These are phyloP conservation scores for Calonectria ilicicola DNA, from an alignment of 2,329 filamentous ascomycete species.

Conservation along the genomic window DNA sequence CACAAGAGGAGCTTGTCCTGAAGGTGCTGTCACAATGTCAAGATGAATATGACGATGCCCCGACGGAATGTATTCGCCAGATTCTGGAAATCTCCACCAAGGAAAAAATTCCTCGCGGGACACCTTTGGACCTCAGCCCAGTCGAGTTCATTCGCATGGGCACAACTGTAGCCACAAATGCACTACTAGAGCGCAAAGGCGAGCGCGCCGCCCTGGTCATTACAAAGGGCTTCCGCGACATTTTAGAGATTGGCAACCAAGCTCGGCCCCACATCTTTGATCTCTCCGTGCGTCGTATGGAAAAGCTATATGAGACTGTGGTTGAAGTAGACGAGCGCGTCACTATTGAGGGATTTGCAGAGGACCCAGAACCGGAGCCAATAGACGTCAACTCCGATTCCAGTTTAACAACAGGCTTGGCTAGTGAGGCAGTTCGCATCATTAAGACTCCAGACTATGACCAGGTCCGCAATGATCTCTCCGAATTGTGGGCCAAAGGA, in stretches of 20 bases:
- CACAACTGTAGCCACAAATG: slow-evolving; percentile 81
- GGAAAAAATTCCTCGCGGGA: not conserved
- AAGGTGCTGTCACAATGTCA: slow-evolving; percentile 20
- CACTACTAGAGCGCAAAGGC: slow-evolving; percentile 77
- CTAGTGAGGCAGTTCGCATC: slow-evolving; percentile 69
- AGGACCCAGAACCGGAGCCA: slow-evolving; percentile 64
- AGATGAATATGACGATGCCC: slow-evolving; percentile 17
- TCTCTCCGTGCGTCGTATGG: slow-evolving; percentile 73
- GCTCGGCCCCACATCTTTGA: slow-evolving; percentile 79
- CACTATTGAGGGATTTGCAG: slow-evolving; percentile 78
- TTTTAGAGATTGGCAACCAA: slow-evolving; percentile 78
- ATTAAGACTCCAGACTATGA: slow-evolving; percentile 64
- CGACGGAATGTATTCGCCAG: slow-evolving; percentile 13
- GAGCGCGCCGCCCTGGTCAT: slow-evolving; percentile 77
- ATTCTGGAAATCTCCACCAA: slow-evolving; percentile 7
- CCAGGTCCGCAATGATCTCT: slow-evolving; percentile 64
- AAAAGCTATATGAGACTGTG: slow-evolving; percentile 75
- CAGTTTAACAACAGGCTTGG: not conserved
- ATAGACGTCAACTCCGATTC: slow-evolving; percentile 54
- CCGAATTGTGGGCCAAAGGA: slow-evolving; percentile 71
- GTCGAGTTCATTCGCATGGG: slow-evolving; percentile 80
- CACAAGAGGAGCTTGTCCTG: slow-evolving; percentile 13
- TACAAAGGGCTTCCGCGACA: slow-evolving; percentile 75
- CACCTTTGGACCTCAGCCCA: slow-evolving; percentile 38
- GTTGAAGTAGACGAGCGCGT: slow-evolving; percentile 79